Evolutionary conservation across 179 eudicot genomes (phyloP).

Genomic region (Carnegiea gigantea): DNA sequence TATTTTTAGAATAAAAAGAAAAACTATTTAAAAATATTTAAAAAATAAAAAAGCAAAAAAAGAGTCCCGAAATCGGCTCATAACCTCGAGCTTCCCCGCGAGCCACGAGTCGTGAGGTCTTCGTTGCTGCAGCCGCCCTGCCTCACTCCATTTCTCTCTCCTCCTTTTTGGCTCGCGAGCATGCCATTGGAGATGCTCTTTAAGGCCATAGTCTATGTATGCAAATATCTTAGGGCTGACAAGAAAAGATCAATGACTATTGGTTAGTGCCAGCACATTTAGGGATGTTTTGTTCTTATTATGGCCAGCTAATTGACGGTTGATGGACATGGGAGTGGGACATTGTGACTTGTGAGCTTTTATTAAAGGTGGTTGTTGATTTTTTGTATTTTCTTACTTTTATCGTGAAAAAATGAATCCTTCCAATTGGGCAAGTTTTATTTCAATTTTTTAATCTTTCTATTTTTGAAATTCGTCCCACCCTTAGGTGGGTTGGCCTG

Average conservation of each 20-base stretch:
- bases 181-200: no score
- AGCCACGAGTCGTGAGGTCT: no score
- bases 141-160: no score
- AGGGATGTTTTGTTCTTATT: slow-evolving; percentile 4
- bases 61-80: no score
- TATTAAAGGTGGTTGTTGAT: slow-evolving; percentile 19
- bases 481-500: slow-evolving; percentile 27
- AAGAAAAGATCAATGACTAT: background rate
- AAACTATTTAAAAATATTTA: no score
- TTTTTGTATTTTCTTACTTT: slow-evolving; percentile 5
- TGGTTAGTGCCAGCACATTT: slow-evolving; percentile 19
- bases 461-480: background rate
- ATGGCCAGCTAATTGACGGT: slow-evolving; percentile 12
- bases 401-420: background rate
- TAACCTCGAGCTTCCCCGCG: no score
- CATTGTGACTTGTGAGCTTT: background rate
- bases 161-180: no score
- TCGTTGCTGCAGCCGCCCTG: no score
- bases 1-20: no score
- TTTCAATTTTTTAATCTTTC: background rate
- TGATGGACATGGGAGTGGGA: slow-evolving; percentile 11
- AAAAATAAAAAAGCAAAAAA: no score
- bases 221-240: slow-evolving; percentile 4
- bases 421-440: background rate
- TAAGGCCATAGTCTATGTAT: background rate